Percentiles rank a stretch among this genome's conserved stretches.
phyloP scores from a whole-genome alignment of 768 basidiomycete genomes.

The Amanita thiersii region DNA sequence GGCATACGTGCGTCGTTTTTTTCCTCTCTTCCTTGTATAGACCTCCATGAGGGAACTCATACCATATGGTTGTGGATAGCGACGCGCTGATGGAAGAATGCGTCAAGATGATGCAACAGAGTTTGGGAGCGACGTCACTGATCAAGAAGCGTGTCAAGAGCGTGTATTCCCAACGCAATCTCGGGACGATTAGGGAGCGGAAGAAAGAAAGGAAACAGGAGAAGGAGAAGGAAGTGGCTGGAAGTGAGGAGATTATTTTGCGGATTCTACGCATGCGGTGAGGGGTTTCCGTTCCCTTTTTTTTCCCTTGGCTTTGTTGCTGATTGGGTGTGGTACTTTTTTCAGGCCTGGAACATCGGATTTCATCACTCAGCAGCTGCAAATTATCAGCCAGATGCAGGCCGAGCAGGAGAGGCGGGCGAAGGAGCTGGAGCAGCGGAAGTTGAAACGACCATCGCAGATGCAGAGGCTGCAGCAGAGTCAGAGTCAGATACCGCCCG shows the following conservation, averaged over 20 bases:
- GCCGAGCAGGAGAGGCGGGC: conserved; percentile 74
- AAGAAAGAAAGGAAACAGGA: conserved; percentile 88
- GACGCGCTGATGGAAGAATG: conserved; percentile 91
- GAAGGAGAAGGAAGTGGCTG: conserved; percentile 63
- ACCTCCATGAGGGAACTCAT: too few relatives aligned
- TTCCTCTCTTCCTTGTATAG: neutral
- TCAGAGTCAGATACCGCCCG: conserved; percentile 23
- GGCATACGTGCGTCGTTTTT: conserved; percentile 63
- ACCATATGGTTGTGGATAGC: conserved; percentile 25
- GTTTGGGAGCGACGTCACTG: conserved; percentile 61
- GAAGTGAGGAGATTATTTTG: conserved; percentile 87
- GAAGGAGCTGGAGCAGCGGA: conserved; percentile 50
- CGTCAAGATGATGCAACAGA: conserved; percentile 91
- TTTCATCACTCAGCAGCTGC: conserved; percentile 82
- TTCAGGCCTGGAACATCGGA: conserved; percentile 71
- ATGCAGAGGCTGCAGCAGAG: conserved; percentile 6
- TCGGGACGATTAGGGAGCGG: conserved; percentile 91
- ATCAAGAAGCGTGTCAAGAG: conserved; percentile 89
- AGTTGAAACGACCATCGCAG: conserved; percentile 39
- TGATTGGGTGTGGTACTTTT: neutral
- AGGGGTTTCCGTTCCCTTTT: conserved; percentile 11
- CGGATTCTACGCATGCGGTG: conserved; percentile 94
- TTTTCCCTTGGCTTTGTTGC: neutral
- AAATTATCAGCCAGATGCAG: conserved; percentile 76
- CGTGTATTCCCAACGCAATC: conserved; percentile 85